A percentile compares a stretch with the other conserved stretches of the same genome.
phyloP scores from a whole-genome alignment of 768 basidiomycete genomes.

The Lentinula detonsa region DNA sequence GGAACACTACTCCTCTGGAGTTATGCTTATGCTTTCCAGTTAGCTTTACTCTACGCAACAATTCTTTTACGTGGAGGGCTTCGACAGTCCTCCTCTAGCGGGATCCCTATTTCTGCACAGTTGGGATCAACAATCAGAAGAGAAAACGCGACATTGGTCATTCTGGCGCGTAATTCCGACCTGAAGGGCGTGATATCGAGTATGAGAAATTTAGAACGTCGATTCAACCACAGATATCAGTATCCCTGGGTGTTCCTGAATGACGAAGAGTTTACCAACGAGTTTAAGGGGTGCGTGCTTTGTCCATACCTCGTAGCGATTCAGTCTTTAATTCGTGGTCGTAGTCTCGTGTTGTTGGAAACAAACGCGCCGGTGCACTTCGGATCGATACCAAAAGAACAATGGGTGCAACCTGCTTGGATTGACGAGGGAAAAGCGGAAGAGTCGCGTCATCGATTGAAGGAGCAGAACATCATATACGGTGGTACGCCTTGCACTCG shows the following conservation, averaged over 20 bases:
- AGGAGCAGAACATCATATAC: conserved; percentile 38
- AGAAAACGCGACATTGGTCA: conserved; percentile 9
- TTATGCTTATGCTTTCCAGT: neutral
- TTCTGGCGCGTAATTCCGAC: conserved; percentile 50
- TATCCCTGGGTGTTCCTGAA: conserved; percentile 75
- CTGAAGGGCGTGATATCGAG: conserved; percentile 41
- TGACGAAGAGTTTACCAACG: conserved; percentile 54
- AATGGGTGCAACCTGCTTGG: conserved; percentile 70
- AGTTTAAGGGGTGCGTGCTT: conserved; percentile 45
- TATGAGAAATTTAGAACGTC: conserved; percentile 57
- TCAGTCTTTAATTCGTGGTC: neutral
- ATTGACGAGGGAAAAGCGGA: conserved; percentile 60
- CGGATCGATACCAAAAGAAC: conserved; percentile 48
- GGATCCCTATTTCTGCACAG: neutral
- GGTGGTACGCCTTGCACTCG: conserved; percentile 28
- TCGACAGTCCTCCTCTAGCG: neutral
- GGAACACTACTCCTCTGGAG: neutral
- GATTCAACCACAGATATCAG: conserved; percentile 56
- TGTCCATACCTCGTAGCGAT: neutral
- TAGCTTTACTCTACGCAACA: neutral
- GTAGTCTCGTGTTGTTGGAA: conserved; percentile 30
- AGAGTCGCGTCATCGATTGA: conserved; percentile 47
- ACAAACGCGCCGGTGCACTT: conserved; percentile 41
- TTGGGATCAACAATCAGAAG: neutral
- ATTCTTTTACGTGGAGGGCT: neutral